Conservation (phyloP, 805 yeast species). For the Pichia eremophila region DNA sequence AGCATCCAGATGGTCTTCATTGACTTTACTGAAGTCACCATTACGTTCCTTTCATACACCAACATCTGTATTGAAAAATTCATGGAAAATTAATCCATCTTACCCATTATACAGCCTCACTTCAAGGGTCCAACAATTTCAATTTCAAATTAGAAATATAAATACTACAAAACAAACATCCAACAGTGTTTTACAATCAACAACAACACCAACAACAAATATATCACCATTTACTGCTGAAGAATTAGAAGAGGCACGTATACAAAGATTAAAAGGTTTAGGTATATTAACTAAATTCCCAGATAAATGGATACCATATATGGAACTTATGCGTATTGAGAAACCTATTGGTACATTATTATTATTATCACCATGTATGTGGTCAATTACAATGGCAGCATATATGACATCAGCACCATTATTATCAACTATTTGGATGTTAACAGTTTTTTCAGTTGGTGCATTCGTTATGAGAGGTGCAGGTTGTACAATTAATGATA, state of each 20-base stretch:
- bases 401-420: slow-evolving; percentile 62
- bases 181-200: background rate
- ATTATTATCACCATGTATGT: slow-evolving; percentile 73
- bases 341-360: slow-evolving; percentile 94
- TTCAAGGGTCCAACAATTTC: background rate
- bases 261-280: slow-evolving; percentile 39
- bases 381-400: slow-evolving; percentile 92
- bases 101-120: background rate
- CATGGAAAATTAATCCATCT: background rate
- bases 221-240: slow-evolving; percentile 23
- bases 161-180: background rate
- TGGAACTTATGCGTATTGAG: slow-evolving; percentile 84
- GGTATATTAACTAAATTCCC: slow-evolving; percentile 58
- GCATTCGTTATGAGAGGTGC: slow-evolving; percentile 93
- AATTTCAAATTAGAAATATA: background rate
- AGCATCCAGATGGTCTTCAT: background rate
- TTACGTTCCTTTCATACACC: background rate
- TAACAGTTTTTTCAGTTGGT: slow-evolving; percentile 72
- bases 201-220: background rate
- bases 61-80: background rate
- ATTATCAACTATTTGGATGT: slow-evolving; percentile 46
- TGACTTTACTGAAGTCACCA: background rate
- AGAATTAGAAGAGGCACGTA: slow-evolving; percentile 42
- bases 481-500: slow-evolving; percentile 92
- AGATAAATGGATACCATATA: slow-evolving; percentile 71